Evolutionary conservation across 331 rosid species (phyloP).

Genomic region (Quercus tomentella): DNA sequence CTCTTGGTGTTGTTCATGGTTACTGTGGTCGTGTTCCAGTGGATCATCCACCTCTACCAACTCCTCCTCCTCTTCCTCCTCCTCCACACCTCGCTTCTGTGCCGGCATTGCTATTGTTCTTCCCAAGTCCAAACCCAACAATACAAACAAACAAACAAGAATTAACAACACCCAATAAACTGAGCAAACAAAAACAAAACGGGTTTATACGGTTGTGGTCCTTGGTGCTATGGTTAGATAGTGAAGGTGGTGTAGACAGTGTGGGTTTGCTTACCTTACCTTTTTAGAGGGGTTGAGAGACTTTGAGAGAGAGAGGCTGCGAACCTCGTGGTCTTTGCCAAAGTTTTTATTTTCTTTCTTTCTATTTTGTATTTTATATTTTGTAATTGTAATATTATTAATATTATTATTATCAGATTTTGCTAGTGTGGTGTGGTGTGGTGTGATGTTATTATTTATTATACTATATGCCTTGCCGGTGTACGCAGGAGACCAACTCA

Average conservation of each 20-base stretch:
- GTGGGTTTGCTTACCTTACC: neutral
- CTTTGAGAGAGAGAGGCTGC: constrained; percentile 20
- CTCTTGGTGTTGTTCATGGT: constrained; percentile 30
- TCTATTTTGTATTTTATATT: too few species aligned
- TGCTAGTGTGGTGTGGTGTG: too few species aligned
- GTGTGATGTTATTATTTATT: too few species aligned
- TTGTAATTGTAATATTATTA: too few species aligned
- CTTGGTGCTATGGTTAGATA: neutral
- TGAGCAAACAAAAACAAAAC: constrained; percentile 4
- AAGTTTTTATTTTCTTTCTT: constrained; percentile 1
- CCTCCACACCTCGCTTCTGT: constrained; percentile 52
- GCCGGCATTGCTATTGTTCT: constrained; percentile 65
- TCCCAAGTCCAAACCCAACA: neutral
- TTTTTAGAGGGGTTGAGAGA: constrained; percentile 18
- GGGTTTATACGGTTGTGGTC: neutral
- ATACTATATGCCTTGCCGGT: too few species aligned
- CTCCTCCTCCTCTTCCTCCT: too few species aligned
- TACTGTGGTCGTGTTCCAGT: constrained; percentile 20
- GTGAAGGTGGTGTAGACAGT: constrained; percentile 3
- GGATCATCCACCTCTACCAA: constrained; percentile 40
- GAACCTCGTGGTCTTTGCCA: constrained; percentile 24
- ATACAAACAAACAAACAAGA: too few species aligned
- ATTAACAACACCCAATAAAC: too few species aligned
- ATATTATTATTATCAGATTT: too few species aligned
- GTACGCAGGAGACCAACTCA: too few species aligned